Conservation (phyloP, 371 early-diverging fungal species). For the Funneliformis caledonium region DNA sequence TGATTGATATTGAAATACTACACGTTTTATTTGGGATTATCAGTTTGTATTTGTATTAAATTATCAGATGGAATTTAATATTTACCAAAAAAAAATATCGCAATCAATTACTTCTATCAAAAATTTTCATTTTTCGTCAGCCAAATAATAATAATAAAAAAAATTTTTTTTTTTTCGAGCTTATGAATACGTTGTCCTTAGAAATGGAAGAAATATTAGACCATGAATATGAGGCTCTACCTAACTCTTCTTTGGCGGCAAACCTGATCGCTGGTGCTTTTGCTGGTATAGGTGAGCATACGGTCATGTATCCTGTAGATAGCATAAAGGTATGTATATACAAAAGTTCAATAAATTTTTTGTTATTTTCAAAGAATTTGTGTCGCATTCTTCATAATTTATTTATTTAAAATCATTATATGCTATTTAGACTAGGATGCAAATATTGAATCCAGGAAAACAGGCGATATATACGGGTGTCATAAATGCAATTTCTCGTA, state of each 20-base stretch:
- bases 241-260: conserved; percentile 74
- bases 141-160: neutral
- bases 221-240: conserved; percentile 88
- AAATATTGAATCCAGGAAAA: conserved; percentile 66
- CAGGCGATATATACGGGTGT: conserved; percentile 68
- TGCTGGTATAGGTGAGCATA: conserved; percentile 96
- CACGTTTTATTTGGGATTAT: conserved; percentile 7
- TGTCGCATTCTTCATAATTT: conserved; percentile 17
- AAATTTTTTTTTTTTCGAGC: neutral
- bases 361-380: neutral
- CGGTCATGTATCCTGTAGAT: conserved; percentile 95
- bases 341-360: conserved; percentile 10
- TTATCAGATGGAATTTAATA: conserved; percentile 21
- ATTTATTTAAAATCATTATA: conserved; percentile 10
- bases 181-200: conserved; percentile 3
- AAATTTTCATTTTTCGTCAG: neutral
- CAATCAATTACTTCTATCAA: too few relatives aligned
- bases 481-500: conserved; percentile 61
- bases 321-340: conserved; percentile 80
- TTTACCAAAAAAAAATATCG: neutral
- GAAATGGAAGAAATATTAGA: conserved; percentile 32
- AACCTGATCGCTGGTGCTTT: conserved; percentile 92
- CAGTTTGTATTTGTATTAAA: neutral
- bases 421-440: conserved; percentile 83
- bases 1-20: neutral